Conservation (phyloP, 192 early-diverging fungal genomes). For the Phycomyces blakesleeanus region DNA sequence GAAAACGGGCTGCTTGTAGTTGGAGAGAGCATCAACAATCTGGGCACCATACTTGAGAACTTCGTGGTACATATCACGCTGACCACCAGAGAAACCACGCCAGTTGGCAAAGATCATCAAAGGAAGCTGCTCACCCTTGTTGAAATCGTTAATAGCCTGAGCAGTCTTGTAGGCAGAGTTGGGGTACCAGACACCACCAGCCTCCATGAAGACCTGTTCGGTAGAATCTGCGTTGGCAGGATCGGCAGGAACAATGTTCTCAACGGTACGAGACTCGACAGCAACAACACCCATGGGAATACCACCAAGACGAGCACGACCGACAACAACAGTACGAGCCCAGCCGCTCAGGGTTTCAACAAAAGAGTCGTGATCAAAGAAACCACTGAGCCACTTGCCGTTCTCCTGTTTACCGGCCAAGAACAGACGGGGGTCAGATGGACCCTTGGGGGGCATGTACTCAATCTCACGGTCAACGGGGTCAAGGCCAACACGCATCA, state of each 20-base stretch:
- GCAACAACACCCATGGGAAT: slow-evolving; percentile 96
- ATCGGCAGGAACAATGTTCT: slow-evolving; percentile 90
- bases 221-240: slow-evolving; percentile 87
- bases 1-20: slow-evolving; percentile 97
- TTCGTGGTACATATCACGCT: slow-evolving; percentile 98
- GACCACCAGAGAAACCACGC: slow-evolving; percentile 99
- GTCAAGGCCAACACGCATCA: slow-evolving; percentile 62
- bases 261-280: slow-evolving; percentile 92
- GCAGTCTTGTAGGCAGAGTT: slow-evolving; percentile 99
- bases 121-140: slow-evolving; percentile 97
- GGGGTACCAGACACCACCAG: slow-evolving; percentile 97
- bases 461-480: slow-evolving; percentile 80
- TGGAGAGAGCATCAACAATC: slow-evolving; percentile 95
- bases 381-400: slow-evolving; percentile 80
- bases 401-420: slow-evolving; percentile 70
- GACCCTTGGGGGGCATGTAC: slow-evolving; percentile 75
- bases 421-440: slow-evolving; percentile 89
- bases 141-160: slow-evolving; percentile 98
- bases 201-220: slow-evolving; percentile 87
- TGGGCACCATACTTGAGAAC: slow-evolving; percentile 95
- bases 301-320: slow-evolving; percentile 92
- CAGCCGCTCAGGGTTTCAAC: slow-evolving; percentile 95
- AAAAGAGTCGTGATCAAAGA: slow-evolving; percentile 98
- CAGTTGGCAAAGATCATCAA: slow-evolving; percentile 99
- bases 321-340: slow-evolving; percentile 94